Conservation (phyloP, 2,329 filamentous ascomycete species). For the Aspergillus sp. region DNA sequence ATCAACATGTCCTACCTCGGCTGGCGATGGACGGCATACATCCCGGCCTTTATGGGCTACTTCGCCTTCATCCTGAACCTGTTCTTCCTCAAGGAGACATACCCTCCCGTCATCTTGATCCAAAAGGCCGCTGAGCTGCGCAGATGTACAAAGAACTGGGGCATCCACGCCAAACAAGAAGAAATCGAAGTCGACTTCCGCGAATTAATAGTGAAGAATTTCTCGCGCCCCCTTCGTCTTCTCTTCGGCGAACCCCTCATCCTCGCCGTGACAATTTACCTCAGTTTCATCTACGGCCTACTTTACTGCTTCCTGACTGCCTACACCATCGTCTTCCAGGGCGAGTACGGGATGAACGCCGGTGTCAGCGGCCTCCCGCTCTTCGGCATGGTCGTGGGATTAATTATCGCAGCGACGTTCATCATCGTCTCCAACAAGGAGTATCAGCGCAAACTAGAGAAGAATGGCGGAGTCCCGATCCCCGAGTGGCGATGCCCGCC, state of each 20-base stretch:
- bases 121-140: constrained; percentile 57
- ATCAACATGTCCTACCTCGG: constrained; percentile 50
- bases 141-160: constrained; percentile 61
- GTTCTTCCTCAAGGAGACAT: constrained; percentile 58
- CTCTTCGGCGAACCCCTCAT: constrained; percentile 50
- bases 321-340: constrained; percentile 43
- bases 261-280: constrained; percentile 45
- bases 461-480: constrained; percentile 64
- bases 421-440: constrained; percentile 68
- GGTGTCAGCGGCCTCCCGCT: constrained; percentile 79
- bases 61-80: constrained; percentile 39
- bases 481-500: constrained; percentile 63
- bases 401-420: constrained; percentile 68
- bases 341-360: constrained; percentile 68
- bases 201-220: constrained; percentile 53
- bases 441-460: constrained; percentile 70
- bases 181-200: constrained; percentile 55
- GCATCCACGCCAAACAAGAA: constrained; percentile 59
- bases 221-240: constrained; percentile 48
- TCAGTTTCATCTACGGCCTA: constrained; percentile 44
- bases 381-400: constrained; percentile 79
- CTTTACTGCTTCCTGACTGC: constrained; percentile 40
- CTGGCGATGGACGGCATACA: constrained; percentile 56
- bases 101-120: constrained; percentile 58
- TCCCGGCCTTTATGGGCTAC: constrained; percentile 57